A percentile compares a stretch with the other conserved stretches of the same genome.
Conservation (phyloP, 208 protist species). For the Phytomonas francai region DNA sequence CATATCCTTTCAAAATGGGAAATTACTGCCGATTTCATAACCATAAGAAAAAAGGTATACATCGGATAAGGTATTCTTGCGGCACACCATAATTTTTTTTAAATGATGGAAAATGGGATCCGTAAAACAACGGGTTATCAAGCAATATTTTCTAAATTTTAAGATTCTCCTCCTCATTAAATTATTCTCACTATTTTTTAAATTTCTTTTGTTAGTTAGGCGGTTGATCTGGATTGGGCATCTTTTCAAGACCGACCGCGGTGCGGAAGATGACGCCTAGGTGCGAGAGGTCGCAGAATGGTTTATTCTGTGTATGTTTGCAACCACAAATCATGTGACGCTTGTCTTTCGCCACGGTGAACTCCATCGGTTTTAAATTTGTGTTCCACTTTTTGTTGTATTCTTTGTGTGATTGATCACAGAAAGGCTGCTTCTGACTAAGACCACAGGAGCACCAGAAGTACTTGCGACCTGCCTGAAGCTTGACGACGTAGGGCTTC, state of each 20-base stretch:
- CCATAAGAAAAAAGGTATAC: slow-evolving; percentile 12
- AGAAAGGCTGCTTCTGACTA: slow-evolving; percentile 77
- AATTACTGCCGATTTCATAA: not conserved
- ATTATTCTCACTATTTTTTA: slow-evolving; percentile 9
- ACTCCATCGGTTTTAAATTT: slow-evolving; percentile 46
- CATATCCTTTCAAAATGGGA: not conserved
- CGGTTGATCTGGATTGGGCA: slow-evolving; percentile 1
- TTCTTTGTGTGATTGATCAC: slow-evolving; percentile 50
- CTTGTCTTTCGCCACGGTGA: slow-evolving; percentile 38
- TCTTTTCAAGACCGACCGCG: slow-evolving; percentile 40
- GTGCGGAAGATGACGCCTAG: slow-evolving; percentile 59
- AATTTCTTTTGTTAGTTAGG: not conserved
- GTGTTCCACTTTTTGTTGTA: slow-evolving; percentile 73
- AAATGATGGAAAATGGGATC: not conserved
- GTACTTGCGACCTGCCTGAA: slow-evolving; percentile 66
- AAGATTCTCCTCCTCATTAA: not conserved
- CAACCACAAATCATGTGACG: slow-evolving; percentile 67
- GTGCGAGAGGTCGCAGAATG: slow-evolving; percentile 73
- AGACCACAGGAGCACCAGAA: slow-evolving; percentile 78
- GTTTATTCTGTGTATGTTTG: slow-evolving; percentile 53
- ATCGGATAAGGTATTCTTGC: slow-evolving; percentile 4
- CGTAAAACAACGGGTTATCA: not conserved
- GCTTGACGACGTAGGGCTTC: slow-evolving; percentile 28
- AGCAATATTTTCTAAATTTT: slow-evolving; percentile 8
- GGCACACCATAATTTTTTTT: not conserved